Evolutionary conservation across 495 filamentous ascomycete species (phyloP), one percentile per base, ranked within the genome.

Genomic region (Aspergillus haitiensis): DNA sequence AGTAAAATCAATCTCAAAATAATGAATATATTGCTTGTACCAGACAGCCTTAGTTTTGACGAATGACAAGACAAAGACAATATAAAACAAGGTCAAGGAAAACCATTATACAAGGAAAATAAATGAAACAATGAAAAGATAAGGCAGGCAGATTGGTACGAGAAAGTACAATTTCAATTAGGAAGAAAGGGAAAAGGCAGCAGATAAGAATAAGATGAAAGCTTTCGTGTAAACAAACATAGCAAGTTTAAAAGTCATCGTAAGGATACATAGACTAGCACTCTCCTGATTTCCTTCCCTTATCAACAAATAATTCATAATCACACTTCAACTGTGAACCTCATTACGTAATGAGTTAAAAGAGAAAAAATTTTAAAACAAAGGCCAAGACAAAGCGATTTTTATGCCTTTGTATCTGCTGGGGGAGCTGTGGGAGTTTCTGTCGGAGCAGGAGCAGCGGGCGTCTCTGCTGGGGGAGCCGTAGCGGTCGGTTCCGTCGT

Each of bases 401-500:
- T 21, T 21, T 47, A 47, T 21, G 8, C 31, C 7, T 48, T 48
- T 21, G 34, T 36, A 9, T 33, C 40, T 8, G 27, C 44, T 7
- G 44, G 37, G n/a, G 37, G 37, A 3, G 21, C 21, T 27, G 21
- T 3, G 21, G 21, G 21, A 3, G 21, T 27, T 27, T 27, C 54
- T 9, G 32, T 50, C 44, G 35, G 34, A 40, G 68, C 61, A 31
- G 66, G 66, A n/a, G 68, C 55, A 54, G 68, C 65, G n/a, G 35
- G 31, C 52, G 67, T 56, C 39, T 61, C 67, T 9, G 67, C 59
- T 15, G 70, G 53, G n/a, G 62, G 60, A 37, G 62, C 35, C 7
- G 62, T 44, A 7, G 59, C 59, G 61, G 62, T 58, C 46, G 73
- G 56, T 64, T 66, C 62, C n/a, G 70, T 81, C 81, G 80, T 90